Evolutionary conservation across 768 basidiomycete genomes (phyloP).

Genomic region (Calocybe indica): DNA sequence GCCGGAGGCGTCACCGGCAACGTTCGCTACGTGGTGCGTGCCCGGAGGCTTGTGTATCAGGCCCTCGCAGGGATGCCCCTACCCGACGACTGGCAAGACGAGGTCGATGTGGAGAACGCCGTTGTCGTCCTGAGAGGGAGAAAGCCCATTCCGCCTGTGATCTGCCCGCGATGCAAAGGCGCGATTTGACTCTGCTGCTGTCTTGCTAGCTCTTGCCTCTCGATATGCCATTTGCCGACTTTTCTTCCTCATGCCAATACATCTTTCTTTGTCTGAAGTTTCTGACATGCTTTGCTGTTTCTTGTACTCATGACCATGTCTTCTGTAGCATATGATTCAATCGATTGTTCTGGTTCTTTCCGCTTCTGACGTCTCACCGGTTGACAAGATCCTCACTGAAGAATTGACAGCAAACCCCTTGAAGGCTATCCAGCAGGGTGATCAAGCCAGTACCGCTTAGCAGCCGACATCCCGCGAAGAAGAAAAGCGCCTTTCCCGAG

Average conservation of each 20-base stretch:
- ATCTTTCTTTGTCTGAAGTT: too few relatives aligned
- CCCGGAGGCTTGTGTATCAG: conserved; percentile 41
- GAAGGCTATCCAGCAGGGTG: too few relatives aligned
- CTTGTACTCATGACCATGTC: too few relatives aligned
- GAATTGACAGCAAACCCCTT: too few relatives aligned
- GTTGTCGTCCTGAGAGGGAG: conserved; percentile 12
- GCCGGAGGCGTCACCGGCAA: conserved; percentile 48
- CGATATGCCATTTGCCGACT: background rate
- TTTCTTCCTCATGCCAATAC: background rate
- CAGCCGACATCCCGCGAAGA: too few relatives aligned
- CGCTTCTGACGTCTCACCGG: too few relatives aligned
- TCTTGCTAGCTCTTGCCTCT: conserved; percentile 1
- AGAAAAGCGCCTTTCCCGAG: too few relatives aligned
- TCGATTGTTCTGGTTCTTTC: too few relatives aligned
- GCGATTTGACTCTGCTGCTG: conserved; percentile 27
- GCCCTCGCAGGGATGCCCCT: conserved; percentile 23
- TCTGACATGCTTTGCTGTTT: too few relatives aligned
- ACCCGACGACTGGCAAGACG: conserved; percentile 36
- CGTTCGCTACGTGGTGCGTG: conserved; percentile 35
- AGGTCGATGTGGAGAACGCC: conserved; percentile 12
- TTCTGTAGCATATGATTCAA: too few relatives aligned
- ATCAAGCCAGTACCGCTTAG: too few relatives aligned
- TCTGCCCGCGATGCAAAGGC: conserved; percentile 39
- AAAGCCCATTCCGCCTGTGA: conserved; percentile 19
- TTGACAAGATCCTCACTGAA: too few relatives aligned